Evolutionary conservation across 1,284 basidiomycete species (phyloP).

Genomic region (Amylostereum chailletii): DNA sequence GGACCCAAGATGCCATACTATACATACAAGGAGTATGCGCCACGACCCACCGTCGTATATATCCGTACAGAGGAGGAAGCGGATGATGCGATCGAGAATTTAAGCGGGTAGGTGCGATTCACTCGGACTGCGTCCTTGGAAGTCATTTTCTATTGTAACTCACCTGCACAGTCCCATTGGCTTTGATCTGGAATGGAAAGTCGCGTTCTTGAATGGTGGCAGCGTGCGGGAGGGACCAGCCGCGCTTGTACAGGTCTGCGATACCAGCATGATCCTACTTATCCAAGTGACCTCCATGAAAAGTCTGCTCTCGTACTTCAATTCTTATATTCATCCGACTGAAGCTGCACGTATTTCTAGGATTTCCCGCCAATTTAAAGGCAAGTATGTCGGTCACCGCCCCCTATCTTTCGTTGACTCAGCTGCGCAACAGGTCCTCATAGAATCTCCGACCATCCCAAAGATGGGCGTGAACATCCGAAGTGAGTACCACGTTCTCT

Average conservation of each 20-base stretch:
- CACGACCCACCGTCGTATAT: conserved; percentile 31
- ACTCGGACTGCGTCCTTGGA: neutral
- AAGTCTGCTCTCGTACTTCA: conserved; percentile 24
- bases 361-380: conserved; percentile 35
- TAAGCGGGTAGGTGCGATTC: conserved; percentile 27
- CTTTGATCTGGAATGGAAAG: conserved; percentile 56
- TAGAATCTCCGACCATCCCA: conserved; percentile 34
- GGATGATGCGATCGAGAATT: conserved; percentile 27
- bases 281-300: conserved; percentile 49
- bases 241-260: conserved; percentile 47
- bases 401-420: neutral
- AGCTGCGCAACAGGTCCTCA: conserved; percentile 27
- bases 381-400: conserved; percentile 17
- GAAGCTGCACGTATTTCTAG: conserved; percentile 13
- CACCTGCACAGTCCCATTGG: conserved; percentile 36
- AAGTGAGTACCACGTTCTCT: conserved; percentile 25
- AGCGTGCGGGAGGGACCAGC: conserved; percentile 26
- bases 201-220: conserved; percentile 22
- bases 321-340: neutral
- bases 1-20: conserved; percentile 21
- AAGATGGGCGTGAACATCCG: conserved; percentile 57
- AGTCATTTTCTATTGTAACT: neutral
- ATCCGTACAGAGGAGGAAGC: conserved; percentile 33
- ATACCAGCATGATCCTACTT: conserved; percentile 38
- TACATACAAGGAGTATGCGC: conserved; percentile 30